Evolutionary conservation across 768 basidiomycete species (phyloP).

Genomic region (Lentinus brumalis): DNA sequence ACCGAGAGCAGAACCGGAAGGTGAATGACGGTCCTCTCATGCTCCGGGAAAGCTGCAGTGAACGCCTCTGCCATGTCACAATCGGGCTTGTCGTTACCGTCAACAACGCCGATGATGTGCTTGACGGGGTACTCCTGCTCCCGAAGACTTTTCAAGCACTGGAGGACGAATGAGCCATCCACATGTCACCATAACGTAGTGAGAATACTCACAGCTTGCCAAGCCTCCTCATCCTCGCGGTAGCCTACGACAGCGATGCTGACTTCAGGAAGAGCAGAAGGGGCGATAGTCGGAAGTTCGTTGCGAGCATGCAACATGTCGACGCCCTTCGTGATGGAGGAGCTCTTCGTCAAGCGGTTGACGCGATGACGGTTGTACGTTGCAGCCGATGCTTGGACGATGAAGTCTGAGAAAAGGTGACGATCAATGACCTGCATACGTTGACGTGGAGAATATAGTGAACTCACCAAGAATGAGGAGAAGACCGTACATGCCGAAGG

Average conservation of each 20-base stretch:
- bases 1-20: slow-evolving; percentile 22
- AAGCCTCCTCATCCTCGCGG: slow-evolving; percentile 18
- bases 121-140: slow-evolving; percentile 23
- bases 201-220: slow-evolving; percentile 12
- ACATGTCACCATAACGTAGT: not conserved
- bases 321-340: slow-evolving; percentile 10
- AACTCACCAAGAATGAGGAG: slow-evolving; percentile 17
- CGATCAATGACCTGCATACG: not conserved
- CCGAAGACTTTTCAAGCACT: slow-evolving; percentile 21
- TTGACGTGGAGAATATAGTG: not conserved
- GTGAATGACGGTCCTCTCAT: slow-evolving; percentile 17
- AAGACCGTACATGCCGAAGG: slow-evolving; percentile 10
- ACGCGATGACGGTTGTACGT: slow-evolving; percentile 16
- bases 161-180: not conserved
- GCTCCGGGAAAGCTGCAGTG: slow-evolving; percentile 20
- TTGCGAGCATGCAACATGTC: slow-evolving; percentile 2
- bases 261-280: slow-evolving; percentile 11
- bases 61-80: slow-evolving; percentile 19
- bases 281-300: not conserved
- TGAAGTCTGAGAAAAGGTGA: slow-evolving; percentile 8
- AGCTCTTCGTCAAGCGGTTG: slow-evolving; percentile 12
- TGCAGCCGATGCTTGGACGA: slow-evolving; percentile 16
- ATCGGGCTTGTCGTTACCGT: slow-evolving; percentile 21
- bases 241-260: slow-evolving; percentile 23
- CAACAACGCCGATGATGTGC: slow-evolving; percentile 23